phyloP scores from a whole-genome alignment of 306 rosid genomes.

The Gillenia trifoliata region DNA sequence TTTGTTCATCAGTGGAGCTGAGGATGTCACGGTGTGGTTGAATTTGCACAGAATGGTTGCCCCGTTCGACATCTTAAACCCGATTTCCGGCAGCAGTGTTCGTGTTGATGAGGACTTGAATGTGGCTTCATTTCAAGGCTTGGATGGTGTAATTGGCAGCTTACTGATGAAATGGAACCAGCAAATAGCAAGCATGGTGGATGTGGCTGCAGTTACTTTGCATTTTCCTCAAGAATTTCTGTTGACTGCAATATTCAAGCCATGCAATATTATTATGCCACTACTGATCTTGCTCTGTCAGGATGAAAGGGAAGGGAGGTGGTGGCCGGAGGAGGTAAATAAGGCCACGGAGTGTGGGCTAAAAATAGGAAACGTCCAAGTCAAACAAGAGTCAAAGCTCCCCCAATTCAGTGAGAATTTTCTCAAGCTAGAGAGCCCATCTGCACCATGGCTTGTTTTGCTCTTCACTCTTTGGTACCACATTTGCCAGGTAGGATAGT shows the following conservation, averaged over 20 bases:
- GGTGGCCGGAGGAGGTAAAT: conserved; percentile 4
- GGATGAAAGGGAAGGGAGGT: background rate
- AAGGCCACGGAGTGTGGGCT: background rate
- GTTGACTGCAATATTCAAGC: background rate
- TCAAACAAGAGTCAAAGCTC: background rate
- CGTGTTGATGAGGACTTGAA: background rate
- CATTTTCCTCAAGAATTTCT: background rate
- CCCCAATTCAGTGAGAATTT: background rate
- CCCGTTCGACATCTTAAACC: background rate
- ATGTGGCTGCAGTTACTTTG: background rate
- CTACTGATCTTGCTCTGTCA: background rate
- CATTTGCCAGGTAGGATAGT: background rate
- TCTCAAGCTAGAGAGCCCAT: background rate
- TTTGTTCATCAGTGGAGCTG: conserved; percentile 9
- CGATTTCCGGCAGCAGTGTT: background rate
- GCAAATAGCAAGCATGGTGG: background rate
- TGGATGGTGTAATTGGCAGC: background rate
- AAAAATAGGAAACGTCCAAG: background rate
- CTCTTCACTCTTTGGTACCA: background rate
- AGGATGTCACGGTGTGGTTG: background rate
- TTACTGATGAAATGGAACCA: background rate
- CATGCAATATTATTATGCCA: background rate
- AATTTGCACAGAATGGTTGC: background rate
- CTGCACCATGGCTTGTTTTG: background rate
- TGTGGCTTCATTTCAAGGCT: background rate